phyloP scores from a whole-genome alignment of 2,329 filamentous ascomycete genomes.

The Xylariaceae sp. region DNA sequence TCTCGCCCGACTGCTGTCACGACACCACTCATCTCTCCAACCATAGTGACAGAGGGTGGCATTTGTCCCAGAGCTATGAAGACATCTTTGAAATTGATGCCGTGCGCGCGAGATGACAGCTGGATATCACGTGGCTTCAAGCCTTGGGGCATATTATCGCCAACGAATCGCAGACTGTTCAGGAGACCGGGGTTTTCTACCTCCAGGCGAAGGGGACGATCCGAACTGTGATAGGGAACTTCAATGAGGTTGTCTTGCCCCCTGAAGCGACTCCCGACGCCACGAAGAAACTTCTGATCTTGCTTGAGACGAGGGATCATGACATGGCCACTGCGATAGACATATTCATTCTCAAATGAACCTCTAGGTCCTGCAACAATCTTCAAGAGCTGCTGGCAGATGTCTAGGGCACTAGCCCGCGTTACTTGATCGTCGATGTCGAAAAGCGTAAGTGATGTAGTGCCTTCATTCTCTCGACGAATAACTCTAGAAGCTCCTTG shows the following conservation, averaged over 20 bases:
- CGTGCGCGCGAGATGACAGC: constrained; percentile 15
- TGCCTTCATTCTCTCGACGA: constrained; percentile 9
- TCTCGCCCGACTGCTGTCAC: constrained; percentile 12
- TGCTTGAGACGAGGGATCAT: constrained; percentile 5
- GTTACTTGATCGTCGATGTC: constrained; percentile 6
- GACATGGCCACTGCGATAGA: constrained; percentile 5
- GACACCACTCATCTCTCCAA: constrained; percentile 13
- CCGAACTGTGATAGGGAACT: constrained; percentile 6
- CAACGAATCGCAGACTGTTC: constrained; percentile 11
- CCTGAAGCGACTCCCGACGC: constrained; percentile 1
- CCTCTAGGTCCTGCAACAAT: background rate
- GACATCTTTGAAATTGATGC: constrained; percentile 18
- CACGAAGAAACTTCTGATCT: constrained; percentile 8
- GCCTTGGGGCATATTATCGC: constrained; percentile 11
- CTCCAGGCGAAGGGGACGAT: constrained; percentile 12
- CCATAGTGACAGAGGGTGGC: constrained; percentile 7
- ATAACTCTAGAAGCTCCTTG: constrained; percentile 9
- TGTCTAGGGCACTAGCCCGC: constrained; percentile 1
- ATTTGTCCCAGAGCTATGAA: constrained; percentile 15
- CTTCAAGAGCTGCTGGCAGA: constrained; percentile 4
- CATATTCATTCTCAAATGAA: constrained; percentile 6
- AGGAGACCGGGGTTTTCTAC: constrained; percentile 15
- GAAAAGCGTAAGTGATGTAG: constrained; percentile 4
- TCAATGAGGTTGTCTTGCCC: constrained; percentile 5
- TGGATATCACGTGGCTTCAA: constrained; percentile 18